Base-by-base conservation (phyloP, 106 monocot species). In the Apostasia ramifera region DNA sequence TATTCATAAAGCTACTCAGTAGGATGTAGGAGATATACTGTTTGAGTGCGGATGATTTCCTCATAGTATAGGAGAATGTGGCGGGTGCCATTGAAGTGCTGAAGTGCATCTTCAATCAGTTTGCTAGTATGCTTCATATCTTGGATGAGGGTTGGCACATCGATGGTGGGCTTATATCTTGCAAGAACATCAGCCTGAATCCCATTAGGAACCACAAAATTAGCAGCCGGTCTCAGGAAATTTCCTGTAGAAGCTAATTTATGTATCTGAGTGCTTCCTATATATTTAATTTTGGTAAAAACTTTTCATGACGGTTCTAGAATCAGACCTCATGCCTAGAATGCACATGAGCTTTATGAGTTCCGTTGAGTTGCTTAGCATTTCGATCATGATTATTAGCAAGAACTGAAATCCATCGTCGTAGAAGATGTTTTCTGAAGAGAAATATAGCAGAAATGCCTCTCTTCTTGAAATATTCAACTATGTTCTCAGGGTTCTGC, bases 21-120 rank as follows among this genome's bases (percentile, higher is more conserved):
- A 61, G 4, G 46, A 2, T 2, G 3, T 54, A 61, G 48, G 65
- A 61, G 68, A 70, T 86, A 80, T 70, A 95, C 95, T 12, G 76
- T 84, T 45, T 15, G 72, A 66, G 91, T 86, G 41, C 59, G 80
- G 43, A 87, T 68, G 14, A 97, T 80, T 76, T 97, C 95, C 67
- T 97, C 95, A 47, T 97, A 97, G 67, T 86, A 92, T 14, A 97
- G 78, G 68, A 92, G 57, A 39, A 82, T 86, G 63, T 92, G 86
- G 41, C 81, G 80, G 37, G 80, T 92, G 72, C 68, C 77, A 52
- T 92, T 89, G 73, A 97, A 97, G 55, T 89, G 82, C 42, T 68
- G 70, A 14, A 97, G 48, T 39, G 83, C 95, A 63, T 89, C 79
- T 1, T 69, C 44, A 13, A 74, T 66, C 80, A 54, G 72, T 15